phyloP scores from a whole-genome alignment of 345 rosid genomes.

The Rhizophora mangle region DNA sequence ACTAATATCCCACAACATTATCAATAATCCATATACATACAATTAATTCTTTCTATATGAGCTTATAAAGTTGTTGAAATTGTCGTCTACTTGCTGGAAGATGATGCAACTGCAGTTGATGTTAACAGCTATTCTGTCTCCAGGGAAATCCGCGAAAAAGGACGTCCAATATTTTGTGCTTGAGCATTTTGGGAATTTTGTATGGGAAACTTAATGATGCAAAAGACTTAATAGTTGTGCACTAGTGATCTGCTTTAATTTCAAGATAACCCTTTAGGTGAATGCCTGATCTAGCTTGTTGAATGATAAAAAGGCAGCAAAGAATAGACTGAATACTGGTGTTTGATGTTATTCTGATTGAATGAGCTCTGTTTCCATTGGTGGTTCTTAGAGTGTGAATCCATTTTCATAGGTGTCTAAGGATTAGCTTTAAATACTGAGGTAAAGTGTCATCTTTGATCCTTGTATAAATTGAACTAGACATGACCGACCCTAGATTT shows the following conservation, averaged over 20 bases:
- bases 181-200: background rate
- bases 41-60: too few relatives aligned
- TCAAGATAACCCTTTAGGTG: too few relatives aligned
- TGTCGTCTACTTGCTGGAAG: background rate
- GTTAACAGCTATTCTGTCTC: background rate
- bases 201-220: conserved; percentile 1
- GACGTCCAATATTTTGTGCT: background rate
- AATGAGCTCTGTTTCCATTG: background rate
- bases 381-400: background rate
- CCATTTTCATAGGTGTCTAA: background rate
- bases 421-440: background rate
- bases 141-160: background rate
- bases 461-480: too few relatives aligned
- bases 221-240: background rate
- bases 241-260: too few relatives aligned
- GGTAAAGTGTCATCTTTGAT: background rate
- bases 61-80: too few relatives aligned
- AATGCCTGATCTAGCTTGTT: too few relatives aligned
- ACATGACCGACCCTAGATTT: too few relatives aligned
- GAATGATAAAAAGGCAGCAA: background rate
- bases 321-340: background rate
- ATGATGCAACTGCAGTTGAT: background rate
- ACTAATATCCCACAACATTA: too few relatives aligned
- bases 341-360: background rate
- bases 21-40: too few relatives aligned